Conservation (phyloP, 2,329 filamentous ascomycete species). For the Clarireedia sp. region DNA sequence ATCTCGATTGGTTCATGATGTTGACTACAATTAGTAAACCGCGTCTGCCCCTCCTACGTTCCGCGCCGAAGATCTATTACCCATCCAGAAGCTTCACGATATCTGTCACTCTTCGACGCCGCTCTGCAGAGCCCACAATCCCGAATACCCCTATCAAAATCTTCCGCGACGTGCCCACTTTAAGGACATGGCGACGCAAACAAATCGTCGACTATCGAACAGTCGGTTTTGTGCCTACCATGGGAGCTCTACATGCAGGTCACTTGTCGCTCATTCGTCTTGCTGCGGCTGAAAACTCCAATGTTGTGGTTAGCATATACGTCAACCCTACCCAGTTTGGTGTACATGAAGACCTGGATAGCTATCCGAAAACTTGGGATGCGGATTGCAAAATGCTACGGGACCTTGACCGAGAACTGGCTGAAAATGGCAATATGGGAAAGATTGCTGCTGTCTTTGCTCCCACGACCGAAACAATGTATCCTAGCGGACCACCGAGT, state of each 20-base stretch:
- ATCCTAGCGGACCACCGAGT: slow-evolving; percentile 65
- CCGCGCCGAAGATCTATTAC: slow-evolving; percentile 1
- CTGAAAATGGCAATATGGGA: slow-evolving; percentile 50
- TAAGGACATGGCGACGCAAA: slow-evolving; percentile 62
- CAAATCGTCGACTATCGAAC: slow-evolving; percentile 60
- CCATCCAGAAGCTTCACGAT: slow-evolving; percentile 14
- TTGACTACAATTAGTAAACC: neutral
- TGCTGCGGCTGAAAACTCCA: slow-evolving; percentile 75
- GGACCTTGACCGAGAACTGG: slow-evolving; percentile 63
- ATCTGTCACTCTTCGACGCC: slow-evolving; percentile 9
- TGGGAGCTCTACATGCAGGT: slow-evolving; percentile 93
- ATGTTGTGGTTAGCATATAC: slow-evolving; percentile 86
- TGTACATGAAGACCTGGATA: slow-evolving; percentile 74
- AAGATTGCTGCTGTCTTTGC: slow-evolving; percentile 78
- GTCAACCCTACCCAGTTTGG: slow-evolving; percentile 98
- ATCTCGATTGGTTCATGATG: neutral
- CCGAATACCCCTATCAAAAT: slow-evolving; percentile 56
- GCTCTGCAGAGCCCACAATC: slow-evolving; percentile 30
- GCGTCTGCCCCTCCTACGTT: slow-evolving; percentile 1
- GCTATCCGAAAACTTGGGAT: slow-evolving; percentile 87
- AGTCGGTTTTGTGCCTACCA: slow-evolving; percentile 87
- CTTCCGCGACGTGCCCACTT: slow-evolving; percentile 64
- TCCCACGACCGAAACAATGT: slow-evolving; percentile 76
- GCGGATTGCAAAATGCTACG: slow-evolving; percentile 62
- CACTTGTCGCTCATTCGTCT: slow-evolving; percentile 79